phyloP scores from a whole-genome alignment of 2,329 filamentous ascomycete genomes.

The Aspergillus thermomutatus region DNA sequence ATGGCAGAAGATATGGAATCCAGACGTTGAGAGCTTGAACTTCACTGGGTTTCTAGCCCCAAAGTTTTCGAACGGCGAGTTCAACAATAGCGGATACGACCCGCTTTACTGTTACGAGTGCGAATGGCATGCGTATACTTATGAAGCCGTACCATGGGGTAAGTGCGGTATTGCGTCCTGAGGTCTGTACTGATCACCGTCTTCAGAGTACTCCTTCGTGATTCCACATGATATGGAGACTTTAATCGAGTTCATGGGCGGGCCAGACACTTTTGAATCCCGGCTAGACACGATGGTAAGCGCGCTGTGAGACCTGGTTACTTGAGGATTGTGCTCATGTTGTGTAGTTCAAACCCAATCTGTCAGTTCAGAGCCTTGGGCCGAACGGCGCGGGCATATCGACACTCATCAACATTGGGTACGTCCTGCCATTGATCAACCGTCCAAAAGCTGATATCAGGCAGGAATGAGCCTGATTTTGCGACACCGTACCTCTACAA shows the following conservation, averaged over 20 bases:
- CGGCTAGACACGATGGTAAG: constrained; percentile 56
- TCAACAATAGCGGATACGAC: constrained; percentile 44
- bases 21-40: constrained; percentile 53
- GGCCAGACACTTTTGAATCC: constrained; percentile 51
- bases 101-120: constrained; percentile 59
- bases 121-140: constrained; percentile 62
- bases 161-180: constrained; percentile 4
- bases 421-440: neutral
- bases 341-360: constrained; percentile 42
- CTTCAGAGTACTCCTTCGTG: constrained; percentile 59
- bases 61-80: constrained; percentile 47
- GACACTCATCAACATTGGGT: constrained; percentile 57
- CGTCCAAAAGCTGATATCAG: too few species aligned
- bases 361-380: constrained; percentile 27
- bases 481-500: constrained; percentile 67
- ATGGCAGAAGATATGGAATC: constrained; percentile 71
- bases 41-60: constrained; percentile 59
- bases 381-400: constrained; percentile 31
- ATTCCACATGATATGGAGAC: constrained; percentile 62
- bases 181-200: neutral
- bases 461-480: constrained; percentile 65
- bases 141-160: constrained; percentile 60
- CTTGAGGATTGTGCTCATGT: neutral
- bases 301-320: neutral
- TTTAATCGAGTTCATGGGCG: constrained; percentile 54